Evolutionary conservation across 805 yeast genomes (phyloP).

Genomic region (Sporopachydermia lactativora): DNA sequence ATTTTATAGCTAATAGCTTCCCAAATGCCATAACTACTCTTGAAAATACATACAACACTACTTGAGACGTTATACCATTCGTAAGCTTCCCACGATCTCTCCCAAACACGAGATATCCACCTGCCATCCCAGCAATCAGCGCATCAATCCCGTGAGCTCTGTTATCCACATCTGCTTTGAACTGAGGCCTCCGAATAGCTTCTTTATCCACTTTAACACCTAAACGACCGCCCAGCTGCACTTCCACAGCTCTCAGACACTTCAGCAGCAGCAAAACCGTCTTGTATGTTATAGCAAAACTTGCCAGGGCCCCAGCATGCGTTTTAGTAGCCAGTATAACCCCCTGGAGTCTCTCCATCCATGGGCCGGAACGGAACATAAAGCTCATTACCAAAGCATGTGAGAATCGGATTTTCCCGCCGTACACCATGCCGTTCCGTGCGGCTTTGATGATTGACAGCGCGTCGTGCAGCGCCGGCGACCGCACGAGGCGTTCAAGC

Average conservation of each 20-base stretch:
- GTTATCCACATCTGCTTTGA: background rate
- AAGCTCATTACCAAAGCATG: conserved; percentile 51
- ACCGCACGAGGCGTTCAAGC: conserved; percentile 16
- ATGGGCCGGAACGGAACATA: conserved; percentile 38
- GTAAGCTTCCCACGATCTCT: conserved; percentile 20
- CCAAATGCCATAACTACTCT: conserved; percentile 52
- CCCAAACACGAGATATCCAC: conserved; percentile 29
- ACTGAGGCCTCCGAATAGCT: background rate
- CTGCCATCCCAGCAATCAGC: conserved; percentile 23
- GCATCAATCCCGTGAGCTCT: conserved; percentile 11
- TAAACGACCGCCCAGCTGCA: background rate
- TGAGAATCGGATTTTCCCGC: conserved; percentile 46
- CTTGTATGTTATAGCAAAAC: conserved; percentile 42
- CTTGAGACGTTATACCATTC: conserved; percentile 48
- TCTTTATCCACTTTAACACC: background rate
- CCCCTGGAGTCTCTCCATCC: conserved; percentile 28
- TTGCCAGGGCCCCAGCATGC: conserved; percentile 42
- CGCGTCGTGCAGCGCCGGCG: conserved; percentile 22
- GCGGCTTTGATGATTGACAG: conserved; percentile 25
- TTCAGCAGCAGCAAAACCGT: conserved; percentile 16
- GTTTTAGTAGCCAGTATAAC: conserved; percentile 37
- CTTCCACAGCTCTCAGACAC: conserved; percentile 16
- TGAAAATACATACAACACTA: conserved; percentile 60
- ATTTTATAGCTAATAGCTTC: conserved; percentile 26
- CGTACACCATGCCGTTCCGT: conserved; percentile 35